Evolutionary conservation across 225 moss, liverwort and hornwort genomes (phyloP).

Genomic region (Straminergon stramineum): DNA sequence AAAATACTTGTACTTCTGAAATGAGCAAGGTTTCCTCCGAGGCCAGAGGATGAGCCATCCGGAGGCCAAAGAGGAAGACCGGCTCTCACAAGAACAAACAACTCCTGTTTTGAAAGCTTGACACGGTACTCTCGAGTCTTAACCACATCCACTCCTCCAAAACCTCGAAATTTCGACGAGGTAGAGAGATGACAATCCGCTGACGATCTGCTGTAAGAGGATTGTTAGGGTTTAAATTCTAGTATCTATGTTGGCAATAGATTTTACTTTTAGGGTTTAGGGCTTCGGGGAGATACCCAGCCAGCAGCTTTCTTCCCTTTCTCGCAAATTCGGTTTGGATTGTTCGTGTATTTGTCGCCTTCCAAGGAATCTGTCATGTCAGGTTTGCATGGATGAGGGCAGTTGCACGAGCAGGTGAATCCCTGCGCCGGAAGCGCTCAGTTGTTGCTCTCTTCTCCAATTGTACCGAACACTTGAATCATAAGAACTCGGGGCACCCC

Average conservation of each 20-base stretch:
- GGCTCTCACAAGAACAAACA: background rate
- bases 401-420: constrained; percentile 16
- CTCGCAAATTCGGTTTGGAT: background rate
- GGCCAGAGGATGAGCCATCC: background rate
- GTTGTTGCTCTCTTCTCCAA: background rate
- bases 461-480: background rate
- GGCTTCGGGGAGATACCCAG: background rate
- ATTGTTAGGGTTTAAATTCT: background rate
- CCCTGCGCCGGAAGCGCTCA: constrained; percentile 21
- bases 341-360: background rate
- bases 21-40: background rate
- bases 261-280: background rate
- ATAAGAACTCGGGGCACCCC: background rate
- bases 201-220: no score
- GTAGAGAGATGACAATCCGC: background rate
- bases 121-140: background rate
- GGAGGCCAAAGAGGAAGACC: background rate
- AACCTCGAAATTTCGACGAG: background rate
- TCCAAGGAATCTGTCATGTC: background rate
- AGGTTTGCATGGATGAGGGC: constrained; percentile 19
- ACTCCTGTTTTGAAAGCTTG: background rate
- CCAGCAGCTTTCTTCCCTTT: background rate
- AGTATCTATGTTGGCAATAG: rapidly evolving
- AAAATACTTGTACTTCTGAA: background rate
- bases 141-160: background rate